These are phyloP conservation scores for Wickerhamomyces chambardii DNA, from an alignment of 805 yeast species.

Conservation along the genomic window DNA sequence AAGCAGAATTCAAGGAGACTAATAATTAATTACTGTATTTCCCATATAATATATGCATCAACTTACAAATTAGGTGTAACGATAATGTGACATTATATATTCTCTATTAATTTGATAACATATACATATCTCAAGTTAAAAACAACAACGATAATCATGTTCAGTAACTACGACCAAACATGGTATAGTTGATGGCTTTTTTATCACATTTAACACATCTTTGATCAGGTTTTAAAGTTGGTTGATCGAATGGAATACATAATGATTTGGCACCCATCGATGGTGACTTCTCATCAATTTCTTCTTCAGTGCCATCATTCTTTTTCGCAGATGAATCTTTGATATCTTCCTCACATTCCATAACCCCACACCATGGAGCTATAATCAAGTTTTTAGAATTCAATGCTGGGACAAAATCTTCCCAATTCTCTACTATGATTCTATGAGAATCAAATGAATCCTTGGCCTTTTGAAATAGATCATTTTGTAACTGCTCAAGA, in stretches of 20 bases:
- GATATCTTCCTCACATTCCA: slow-evolving; percentile 94
- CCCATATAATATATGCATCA: no score
- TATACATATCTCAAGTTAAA: neutral
- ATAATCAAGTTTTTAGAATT: slow-evolving; percentile 85
- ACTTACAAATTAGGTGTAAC: no score
- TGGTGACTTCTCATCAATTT: slow-evolving; percentile 93
- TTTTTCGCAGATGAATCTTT: slow-evolving; percentile 79
- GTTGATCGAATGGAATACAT: slow-evolving; percentile 95
- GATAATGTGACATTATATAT: no score
- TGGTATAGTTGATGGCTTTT: slow-evolving; percentile 73
- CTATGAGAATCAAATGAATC: slow-evolving; percentile 77
- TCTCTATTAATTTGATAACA: neutral
- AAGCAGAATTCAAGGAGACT: slow-evolving; percentile 34
- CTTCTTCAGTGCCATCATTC: slow-evolving; percentile 78
- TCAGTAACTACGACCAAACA: slow-evolving; percentile 96
- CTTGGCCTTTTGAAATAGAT: slow-evolving; percentile 71
- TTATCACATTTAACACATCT: slow-evolving; percentile 82
- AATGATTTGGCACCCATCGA: slow-evolving; percentile 98
- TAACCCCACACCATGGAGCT: slow-evolving; percentile 96
- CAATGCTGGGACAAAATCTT: slow-evolving; percentile 86
- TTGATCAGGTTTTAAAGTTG: slow-evolving; percentile 66
- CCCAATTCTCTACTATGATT: slow-evolving; percentile 74
- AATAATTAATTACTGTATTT: neutral
- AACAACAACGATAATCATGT: no score
- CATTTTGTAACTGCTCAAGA: slow-evolving; percentile 74